Conservation (phyloP, 208 protist species). For the Perkinsela sp. region DNA sequence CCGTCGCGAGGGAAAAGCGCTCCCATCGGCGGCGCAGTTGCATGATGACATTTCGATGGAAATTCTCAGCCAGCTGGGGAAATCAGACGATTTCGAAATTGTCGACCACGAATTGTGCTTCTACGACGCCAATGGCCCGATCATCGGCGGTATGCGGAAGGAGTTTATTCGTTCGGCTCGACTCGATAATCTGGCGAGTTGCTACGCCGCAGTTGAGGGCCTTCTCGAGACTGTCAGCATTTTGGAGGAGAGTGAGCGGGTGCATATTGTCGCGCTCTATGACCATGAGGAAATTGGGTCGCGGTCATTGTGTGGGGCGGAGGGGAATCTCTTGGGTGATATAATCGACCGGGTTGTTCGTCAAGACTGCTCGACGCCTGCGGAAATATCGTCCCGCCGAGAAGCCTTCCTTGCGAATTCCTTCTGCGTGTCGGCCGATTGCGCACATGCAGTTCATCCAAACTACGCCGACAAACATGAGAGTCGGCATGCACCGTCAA, state of each 20-base stretch:
- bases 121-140: constrained; percentile 61
- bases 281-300: constrained; percentile 68
- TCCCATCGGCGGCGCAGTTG: not conserved
- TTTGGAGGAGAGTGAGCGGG: constrained; percentile 28
- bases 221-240: constrained; percentile 11
- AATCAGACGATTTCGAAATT: constrained; percentile 25
- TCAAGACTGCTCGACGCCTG: not conserved
- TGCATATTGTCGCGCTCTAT: constrained; percentile 52
- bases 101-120: constrained; percentile 79
- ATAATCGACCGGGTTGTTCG: constrained; percentile 23
- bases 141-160: constrained; percentile 57
- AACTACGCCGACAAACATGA: constrained; percentile 83
- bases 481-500: constrained; percentile 39
- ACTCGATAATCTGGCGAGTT: constrained; percentile 80
- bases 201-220: constrained; percentile 63
- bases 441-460: constrained; percentile 80
- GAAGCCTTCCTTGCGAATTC: constrained; percentile 39
- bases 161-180: constrained; percentile 83
- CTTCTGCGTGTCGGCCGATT: constrained; percentile 77
- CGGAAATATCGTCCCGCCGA: constrained; percentile 9
- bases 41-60: constrained; percentile 1
- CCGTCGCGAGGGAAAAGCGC: not conserved
- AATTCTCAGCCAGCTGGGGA: not conserved
- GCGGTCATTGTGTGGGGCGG: constrained; percentile 30
- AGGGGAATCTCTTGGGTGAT: constrained; percentile 25